Evolutionary conservation across 768 basidiomycete species (phyloP).

Genomic region (Lentinula detonsa): DNA sequence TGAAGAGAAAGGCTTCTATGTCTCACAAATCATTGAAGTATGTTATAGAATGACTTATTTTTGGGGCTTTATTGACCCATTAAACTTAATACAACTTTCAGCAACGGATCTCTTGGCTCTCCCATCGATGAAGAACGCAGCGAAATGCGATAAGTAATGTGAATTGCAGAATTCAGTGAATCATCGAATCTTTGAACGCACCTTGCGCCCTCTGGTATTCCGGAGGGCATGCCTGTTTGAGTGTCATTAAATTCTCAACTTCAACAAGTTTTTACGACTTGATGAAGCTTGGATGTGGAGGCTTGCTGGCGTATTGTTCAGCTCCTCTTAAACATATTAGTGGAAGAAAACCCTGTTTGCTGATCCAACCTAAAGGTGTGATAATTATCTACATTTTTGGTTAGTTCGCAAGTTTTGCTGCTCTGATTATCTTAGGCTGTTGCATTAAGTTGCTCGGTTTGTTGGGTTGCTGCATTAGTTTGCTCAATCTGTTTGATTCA

Average conservation of each 20-base stretch:
- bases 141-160: conserved; percentile 79
- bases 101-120: conserved; percentile 74
- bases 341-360: conserved; percentile 17
- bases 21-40: conserved; percentile 18
- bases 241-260: conserved; percentile 60
- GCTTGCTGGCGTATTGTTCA: conserved; percentile 25
- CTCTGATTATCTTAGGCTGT: not conserved
- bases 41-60: conserved; percentile 19
- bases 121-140: conserved; percentile 79
- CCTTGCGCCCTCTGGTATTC: conserved; percentile 74
- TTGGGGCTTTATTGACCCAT: conserved; percentile 17
- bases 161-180: conserved; percentile 80
- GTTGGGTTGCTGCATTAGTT: not conserved
- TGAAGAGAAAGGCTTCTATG: conserved; percentile 14
- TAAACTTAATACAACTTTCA: conserved; percentile 35
- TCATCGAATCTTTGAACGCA: conserved; percentile 83
- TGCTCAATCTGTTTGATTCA: conserved; percentile 2
- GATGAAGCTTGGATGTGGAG: conserved; percentile 36
- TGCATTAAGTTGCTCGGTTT: too few relatives aligned
- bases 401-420: not conserved
- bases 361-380: conserved; percentile 31
- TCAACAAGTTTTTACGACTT: conserved; percentile 19
- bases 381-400: conserved; percentile 44
- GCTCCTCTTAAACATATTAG: conserved; percentile 46
- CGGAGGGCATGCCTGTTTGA: conserved; percentile 72